Evolutionary conservation across 805 yeast genomes (phyloP).

Genomic region (Hanseniaspora clermontiae): DNA sequence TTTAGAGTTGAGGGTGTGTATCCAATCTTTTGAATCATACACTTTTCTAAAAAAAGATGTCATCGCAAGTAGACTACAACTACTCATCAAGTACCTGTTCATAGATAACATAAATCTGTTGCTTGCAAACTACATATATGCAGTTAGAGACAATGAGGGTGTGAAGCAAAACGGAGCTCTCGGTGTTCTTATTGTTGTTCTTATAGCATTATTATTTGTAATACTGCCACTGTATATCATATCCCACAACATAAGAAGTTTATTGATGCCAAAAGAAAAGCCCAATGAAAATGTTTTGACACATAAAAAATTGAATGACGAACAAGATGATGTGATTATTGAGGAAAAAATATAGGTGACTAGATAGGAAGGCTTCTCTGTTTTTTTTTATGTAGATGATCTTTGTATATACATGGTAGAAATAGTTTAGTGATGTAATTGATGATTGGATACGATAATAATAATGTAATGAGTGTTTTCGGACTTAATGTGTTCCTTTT

Average conservation of each 20-base stretch:
- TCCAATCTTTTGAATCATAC: background rate
- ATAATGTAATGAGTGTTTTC: too few species aligned
- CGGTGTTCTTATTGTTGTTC: background rate
- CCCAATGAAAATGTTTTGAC: background rate
- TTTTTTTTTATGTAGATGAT: too few species aligned
- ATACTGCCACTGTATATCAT: background rate
- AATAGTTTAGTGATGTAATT: too few species aligned
- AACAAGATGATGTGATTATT: background rate
- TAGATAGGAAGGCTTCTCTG: too few species aligned
- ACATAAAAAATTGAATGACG: background rate
- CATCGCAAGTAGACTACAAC: background rate
- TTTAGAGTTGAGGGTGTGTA: background rate
- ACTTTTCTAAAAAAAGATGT: background rate
- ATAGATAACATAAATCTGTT: slow-evolving; percentile 6
- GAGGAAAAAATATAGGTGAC: background rate
- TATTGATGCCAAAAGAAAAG: background rate
- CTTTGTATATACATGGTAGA: too few species aligned
- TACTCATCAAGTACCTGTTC: slow-evolving; percentile 1
- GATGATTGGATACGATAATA: too few species aligned
- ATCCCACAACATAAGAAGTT: background rate
- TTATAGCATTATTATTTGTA: background rate
- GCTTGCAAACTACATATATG: slow-evolving; percentile 1
- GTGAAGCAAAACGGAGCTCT: background rate
- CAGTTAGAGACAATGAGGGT: background rate
- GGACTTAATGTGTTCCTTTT: too few species aligned